These are phyloP conservation scores for Elsinoe perseae DNA, from an alignment of 2,329 filamentous ascomycete species.

Conservation along the genomic window DNA sequence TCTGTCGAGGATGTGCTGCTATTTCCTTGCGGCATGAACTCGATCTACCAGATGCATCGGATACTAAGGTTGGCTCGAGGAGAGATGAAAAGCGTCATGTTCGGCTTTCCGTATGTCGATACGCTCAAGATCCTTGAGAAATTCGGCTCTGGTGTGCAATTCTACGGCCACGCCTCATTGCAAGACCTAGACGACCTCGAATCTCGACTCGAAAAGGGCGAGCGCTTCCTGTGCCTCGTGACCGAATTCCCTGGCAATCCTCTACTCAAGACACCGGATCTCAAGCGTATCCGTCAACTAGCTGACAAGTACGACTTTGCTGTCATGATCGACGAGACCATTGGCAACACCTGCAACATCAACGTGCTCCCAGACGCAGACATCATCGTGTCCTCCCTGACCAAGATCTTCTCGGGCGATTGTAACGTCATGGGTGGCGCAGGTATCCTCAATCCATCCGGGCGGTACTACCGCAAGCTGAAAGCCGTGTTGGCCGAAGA, in stretches of 20 bases:
- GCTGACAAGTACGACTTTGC: conserved; percentile 81
- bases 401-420: conserved; percentile 95
- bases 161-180: conserved; percentile 74
- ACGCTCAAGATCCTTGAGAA: conserved; percentile 92
- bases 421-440: conserved; percentile 96
- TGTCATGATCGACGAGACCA: conserved; percentile 89
- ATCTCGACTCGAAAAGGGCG: conserved; percentile 58
- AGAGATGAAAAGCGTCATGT: conserved; percentile 70
- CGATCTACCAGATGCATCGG: conserved; percentile 83
- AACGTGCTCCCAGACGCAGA: conserved; percentile 86
- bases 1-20: conserved; percentile 83
- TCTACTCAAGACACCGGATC: conserved; percentile 73
- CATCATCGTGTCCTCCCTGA: conserved; percentile 87
- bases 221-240: conserved; percentile 75
- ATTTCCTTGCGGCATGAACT: conserved; percentile 86
- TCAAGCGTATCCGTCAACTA: conserved; percentile 68
- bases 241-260: conserved; percentile 96
- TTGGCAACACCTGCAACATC: conserved; percentile 93
- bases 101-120: conserved; percentile 96
- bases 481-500: conserved; percentile 57
- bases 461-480: conserved; percentile 62
- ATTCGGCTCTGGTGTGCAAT: conserved; percentile 80
- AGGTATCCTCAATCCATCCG: conserved; percentile 55
- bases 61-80: conserved; percentile 59
- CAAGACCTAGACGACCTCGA: conserved; percentile 81